Conservation (phyloP, 768 basidiomycete genomes). For the Hysterangium stoloniferum region DNA sequence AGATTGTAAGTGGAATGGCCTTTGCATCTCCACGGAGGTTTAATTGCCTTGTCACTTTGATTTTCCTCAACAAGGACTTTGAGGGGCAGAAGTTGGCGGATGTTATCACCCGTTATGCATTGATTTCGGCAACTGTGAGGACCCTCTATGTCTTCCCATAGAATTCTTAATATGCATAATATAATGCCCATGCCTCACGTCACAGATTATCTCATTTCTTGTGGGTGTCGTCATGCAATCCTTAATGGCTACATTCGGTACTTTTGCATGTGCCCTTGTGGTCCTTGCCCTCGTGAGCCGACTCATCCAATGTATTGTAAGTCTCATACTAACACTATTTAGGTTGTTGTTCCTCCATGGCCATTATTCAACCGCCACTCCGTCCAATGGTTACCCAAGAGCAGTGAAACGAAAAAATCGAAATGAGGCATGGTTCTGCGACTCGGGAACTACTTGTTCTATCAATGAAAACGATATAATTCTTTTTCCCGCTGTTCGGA, state of each 20-base stretch:
- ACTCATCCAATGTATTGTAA: neutral
- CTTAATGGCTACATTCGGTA: constrained; percentile 42
- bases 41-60: neutral
- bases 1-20: constrained; percentile 22
- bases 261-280: constrained; percentile 35
- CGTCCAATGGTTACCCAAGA: constrained; percentile 48
- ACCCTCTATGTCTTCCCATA: neutral
- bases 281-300: constrained; percentile 35
- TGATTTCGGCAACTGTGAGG: constrained; percentile 39
- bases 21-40: neutral
- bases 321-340: constrained; percentile 8
- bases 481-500: too few relatives aligned
- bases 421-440: too few relatives aligned
- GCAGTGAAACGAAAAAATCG: constrained; percentile 23
- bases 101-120: constrained; percentile 32
- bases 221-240: constrained; percentile 52
- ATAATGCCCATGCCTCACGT: neutral
- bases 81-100: constrained; percentile 52
- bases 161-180: too few relatives aligned
- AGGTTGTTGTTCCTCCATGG: constrained; percentile 69
- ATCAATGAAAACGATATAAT: too few relatives aligned
- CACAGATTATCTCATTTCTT: constrained; percentile 47
- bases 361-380: constrained; percentile 54
- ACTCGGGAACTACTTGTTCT: too few relatives aligned
- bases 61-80: too few relatives aligned